These are phyloP conservation scores for Botrytis sinoallii DNA, from an alignment of 2,329 filamentous ascomycete genomes.

Conservation along the genomic window DNA sequence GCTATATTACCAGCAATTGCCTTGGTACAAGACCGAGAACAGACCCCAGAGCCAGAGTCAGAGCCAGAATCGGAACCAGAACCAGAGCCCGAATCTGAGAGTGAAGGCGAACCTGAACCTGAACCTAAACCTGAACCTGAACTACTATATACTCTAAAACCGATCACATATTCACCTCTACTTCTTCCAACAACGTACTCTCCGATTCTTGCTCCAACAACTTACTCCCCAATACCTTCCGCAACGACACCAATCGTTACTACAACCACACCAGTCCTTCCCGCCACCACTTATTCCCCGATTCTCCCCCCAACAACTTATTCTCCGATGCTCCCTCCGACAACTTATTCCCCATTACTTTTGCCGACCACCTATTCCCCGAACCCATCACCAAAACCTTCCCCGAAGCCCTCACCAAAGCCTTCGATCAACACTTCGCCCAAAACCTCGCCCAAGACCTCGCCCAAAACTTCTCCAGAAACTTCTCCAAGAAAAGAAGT, in stretches of 20 bases:
- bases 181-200: constrained; percentile 26
- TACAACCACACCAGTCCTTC: background rate
- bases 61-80: constrained; percentile 16
- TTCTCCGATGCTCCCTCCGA: background rate
- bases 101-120: constrained; percentile 21
- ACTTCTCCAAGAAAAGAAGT: background rate
- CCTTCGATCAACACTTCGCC: background rate
- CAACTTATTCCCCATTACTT: constrained; percentile 3
- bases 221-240: constrained; percentile 18
- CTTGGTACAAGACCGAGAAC: constrained; percentile 34
- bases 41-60: constrained; percentile 26
- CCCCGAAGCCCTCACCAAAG: background rate
- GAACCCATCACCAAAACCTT: background rate
- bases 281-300: background rate
- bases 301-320: background rate
- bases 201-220: constrained; percentile 22
- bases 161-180: constrained; percentile 35
- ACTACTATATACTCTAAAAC: constrained; percentile 35
- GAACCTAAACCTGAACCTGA: constrained; percentile 30
- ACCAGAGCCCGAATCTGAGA: constrained; percentile 14
- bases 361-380: constrained; percentile 2
- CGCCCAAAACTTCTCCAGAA: background rate
- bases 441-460: background rate
- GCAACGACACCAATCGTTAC: background rate
- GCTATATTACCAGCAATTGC: constrained; percentile 34